Evolutionary conservation across 2,329 filamentous ascomycete genomes (phyloP), one percentile per base, ranked within the genome.

Genomic region (Kalaharituber pfeilii): DNA sequence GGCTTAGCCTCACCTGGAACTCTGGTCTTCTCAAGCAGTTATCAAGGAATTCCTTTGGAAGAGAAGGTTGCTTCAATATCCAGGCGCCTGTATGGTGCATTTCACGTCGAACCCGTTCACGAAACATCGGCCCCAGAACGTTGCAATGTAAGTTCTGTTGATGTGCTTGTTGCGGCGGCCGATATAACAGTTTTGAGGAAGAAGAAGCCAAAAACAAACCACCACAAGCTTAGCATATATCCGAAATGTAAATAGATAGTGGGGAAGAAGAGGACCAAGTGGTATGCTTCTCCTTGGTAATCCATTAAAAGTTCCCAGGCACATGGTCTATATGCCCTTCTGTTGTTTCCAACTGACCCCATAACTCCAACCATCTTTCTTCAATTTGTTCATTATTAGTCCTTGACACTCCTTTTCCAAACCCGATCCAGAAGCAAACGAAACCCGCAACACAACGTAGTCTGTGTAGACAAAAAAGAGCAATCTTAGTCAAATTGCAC

Each of bases 21-120:
- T n/a, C n/a, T n/a, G n/a, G n/a, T n/a, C n/a, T n/a, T n/a, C n/a
- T n/a, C n/a, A n/a, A n/a, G n/a, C n/a, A n/a, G n/a, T n/a, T n/a
- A n/a, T n/a, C n/a, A n/a, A n/a, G n/a, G n/a, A n/a, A n/a, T n/a
- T n/a, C 85, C 62, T 86, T 83, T 1, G 84, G 82, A 47, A 84
- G 81, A 7, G 83, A 84, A 5, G 82, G 81, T 0, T 81, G 83
- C 59, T 70, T 84, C 24, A 84, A 86, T 52, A 70, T 72, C 9
- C 30, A 9, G 9, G 30, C 9, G 9, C 9, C 30, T 9, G 30
- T n/a, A 36, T 36, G n/a, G 9, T 36, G n/a, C 30, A n/a, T n/a
- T 36, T n/a, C 30, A n/a, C 9, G n/a, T 50, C 26, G 15, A 11
- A 11, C 47, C 24, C 7, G 30, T 2, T 22, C 15, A 50, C 11